These are phyloP conservation scores for Phanerodontia chrysosporium DNA, from an alignment of 768 basidiomycete genomes.

Conservation along the genomic window DNA sequence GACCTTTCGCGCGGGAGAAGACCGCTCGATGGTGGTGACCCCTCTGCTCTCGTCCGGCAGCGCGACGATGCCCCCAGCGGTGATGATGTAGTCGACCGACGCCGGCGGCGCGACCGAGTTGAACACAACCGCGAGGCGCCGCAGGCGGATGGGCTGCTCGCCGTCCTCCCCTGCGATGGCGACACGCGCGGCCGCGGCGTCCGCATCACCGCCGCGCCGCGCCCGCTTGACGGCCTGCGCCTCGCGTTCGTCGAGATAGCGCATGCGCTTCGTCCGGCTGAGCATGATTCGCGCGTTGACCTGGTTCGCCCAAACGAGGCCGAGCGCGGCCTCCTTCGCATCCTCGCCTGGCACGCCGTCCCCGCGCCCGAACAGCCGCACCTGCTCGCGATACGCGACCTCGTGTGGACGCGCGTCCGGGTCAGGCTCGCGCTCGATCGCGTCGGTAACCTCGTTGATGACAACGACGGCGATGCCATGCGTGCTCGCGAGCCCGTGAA, in stretches of 20 bases:
- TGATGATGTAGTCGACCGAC: conserved; percentile 75
- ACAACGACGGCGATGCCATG: conserved; percentile 73
- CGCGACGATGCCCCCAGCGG: conserved; percentile 48
- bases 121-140: conserved; percentile 76
- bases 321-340: conserved; percentile 77
- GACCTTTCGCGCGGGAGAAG: not conserved
- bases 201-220: conserved; percentile 19
- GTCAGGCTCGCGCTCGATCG: conserved; percentile 41
- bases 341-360: conserved; percentile 49
- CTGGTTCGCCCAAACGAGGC: conserved; percentile 92
- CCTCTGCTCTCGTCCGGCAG: not conserved
- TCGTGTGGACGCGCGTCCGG: conserved; percentile 19
- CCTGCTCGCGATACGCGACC: conserved; percentile 67
- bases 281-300: conserved; percentile 84
- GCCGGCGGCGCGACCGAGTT: conserved; percentile 54
- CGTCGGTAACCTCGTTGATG: conserved; percentile 86
- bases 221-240: conserved; percentile 23
- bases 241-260: conserved; percentile 39
- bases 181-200: not conserved
- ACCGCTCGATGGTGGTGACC: not conserved
- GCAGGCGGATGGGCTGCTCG: conserved; percentile 46
- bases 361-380: conserved; percentile 70
- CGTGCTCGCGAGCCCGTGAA: conserved; percentile 66
- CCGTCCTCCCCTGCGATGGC: conserved; percentile 22
- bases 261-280: conserved; percentile 66